These are phyloP conservation scores for Albizia julibrissin DNA, from an alignment of 306 rosid species.

Conservation along the genomic window DNA sequence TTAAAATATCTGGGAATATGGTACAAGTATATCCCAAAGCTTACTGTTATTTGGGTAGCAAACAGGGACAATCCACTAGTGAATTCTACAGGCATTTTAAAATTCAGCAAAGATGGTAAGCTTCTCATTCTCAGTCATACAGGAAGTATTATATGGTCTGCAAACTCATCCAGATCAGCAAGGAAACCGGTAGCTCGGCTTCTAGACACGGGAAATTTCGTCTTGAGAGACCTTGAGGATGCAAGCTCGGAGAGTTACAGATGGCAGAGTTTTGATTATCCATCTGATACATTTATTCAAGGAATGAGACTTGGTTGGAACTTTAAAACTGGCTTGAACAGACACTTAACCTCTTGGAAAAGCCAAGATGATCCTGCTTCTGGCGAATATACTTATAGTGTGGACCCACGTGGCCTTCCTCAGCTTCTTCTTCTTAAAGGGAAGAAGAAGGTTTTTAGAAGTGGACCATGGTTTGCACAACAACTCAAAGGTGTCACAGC, in stretches of 20 bases:
- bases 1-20: constrained; percentile 37
- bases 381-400: constrained; percentile 30
- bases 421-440: constrained; percentile 28
- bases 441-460: constrained; percentile 24
- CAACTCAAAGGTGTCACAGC: constrained; percentile 17
- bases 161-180: constrained; percentile 1
- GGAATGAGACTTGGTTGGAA: constrained; percentile 43
- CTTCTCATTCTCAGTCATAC: constrained; percentile 25
- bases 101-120: constrained; percentile 19
- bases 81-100: constrained; percentile 20
- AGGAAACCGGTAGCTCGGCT: constrained; percentile 12
- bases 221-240: constrained; percentile 18
- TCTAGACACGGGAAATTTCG: constrained; percentile 39
- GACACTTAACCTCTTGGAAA: constrained; percentile 34
- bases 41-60: constrained; percentile 39
- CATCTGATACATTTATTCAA: constrained; percentile 35
- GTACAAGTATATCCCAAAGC: constrained; percentile 30
- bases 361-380: constrained; percentile 19
- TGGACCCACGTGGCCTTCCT: constrained; percentile 34
- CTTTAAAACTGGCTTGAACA: constrained; percentile 34
- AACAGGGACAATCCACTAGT: constrained; percentile 33
- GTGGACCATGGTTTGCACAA: constrained; percentile 37
- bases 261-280: constrained; percentile 52
- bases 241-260: constrained; percentile 2
- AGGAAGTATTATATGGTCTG: constrained; percentile 25